phyloP scores from a whole-genome alignment of 768 basidiomycete species.

The Lepiota brunneoincarnata region DNA sequence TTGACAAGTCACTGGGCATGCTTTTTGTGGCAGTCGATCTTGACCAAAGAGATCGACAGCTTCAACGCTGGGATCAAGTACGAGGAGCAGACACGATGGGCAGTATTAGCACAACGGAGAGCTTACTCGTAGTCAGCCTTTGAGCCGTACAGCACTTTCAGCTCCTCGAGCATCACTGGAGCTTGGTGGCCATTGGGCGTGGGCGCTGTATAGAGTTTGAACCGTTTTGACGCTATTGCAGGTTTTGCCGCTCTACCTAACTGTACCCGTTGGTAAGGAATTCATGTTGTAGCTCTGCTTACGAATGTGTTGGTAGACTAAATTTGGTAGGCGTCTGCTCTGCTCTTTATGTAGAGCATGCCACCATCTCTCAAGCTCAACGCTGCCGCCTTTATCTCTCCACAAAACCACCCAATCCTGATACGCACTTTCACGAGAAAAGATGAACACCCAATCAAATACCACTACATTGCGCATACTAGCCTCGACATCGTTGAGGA shows the following conservation, averaged over 20 bases:
- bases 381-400: conserved; percentile 83
- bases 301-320: too few relatives aligned
- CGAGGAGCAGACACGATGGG: neutral
- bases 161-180: conserved; percentile 61
- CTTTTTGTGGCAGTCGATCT: conserved; percentile 35
- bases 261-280: too few relatives aligned
- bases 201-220: conserved; percentile 37
- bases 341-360: conserved; percentile 37
- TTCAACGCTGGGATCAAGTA: conserved; percentile 39
- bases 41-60: conserved; percentile 43
- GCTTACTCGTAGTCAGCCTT: conserved; percentile 31
- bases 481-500: conserved; percentile 91
- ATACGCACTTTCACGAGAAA: conserved; percentile 68
- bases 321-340: neutral
- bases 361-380: conserved; percentile 68
- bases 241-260: neutral
- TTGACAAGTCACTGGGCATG: neutral
- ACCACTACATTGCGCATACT: conserved; percentile 90
- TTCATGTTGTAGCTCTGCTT: too few relatives aligned
- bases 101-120: neutral
- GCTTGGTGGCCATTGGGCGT: conserved; percentile 58
- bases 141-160: conserved; percentile 35
- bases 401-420: conserved; percentile 79
- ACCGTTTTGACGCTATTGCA: conserved; percentile 21
- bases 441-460: conserved; percentile 62